phyloP scores from a whole-genome alignment of 768 basidiomycete genomes.

The Serendipita sp. region DNA sequence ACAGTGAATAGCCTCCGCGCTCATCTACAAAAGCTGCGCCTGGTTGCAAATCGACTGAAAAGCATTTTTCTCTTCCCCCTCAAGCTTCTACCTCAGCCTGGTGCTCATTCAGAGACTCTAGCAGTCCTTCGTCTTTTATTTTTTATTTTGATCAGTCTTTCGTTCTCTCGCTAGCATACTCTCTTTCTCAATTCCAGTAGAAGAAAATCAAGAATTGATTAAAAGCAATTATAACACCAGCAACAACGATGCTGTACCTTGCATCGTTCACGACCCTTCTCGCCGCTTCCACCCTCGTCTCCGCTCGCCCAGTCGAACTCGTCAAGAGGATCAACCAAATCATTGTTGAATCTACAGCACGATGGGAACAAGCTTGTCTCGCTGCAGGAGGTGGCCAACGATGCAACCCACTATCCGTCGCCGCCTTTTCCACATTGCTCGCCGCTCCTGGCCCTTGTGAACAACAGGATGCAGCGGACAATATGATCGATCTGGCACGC shows the following conservation, averaged over 20 bases:
- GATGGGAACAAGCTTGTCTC: conserved; percentile 33
- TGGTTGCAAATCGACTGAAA: neutral
- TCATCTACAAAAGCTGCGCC: neutral
- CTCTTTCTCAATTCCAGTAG: too few species aligned
- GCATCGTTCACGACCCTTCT: neutral
- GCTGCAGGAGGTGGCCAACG: conserved; percentile 38
- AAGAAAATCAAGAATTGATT: too few species aligned
- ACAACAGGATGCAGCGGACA: conserved; percentile 34
- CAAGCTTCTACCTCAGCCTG: neutral
- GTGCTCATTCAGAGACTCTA: neutral
- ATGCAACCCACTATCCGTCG: conserved; percentile 42
- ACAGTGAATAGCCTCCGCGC: neutral
- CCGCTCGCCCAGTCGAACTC: conserved; percentile 20
- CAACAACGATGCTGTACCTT: neutral
- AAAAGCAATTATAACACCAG: too few species aligned
- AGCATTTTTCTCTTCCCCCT: neutral
- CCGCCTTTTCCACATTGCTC: conserved; percentile 43
- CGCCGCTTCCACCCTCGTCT: conserved; percentile 18
- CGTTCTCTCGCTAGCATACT: neutral
- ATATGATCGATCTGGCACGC: conserved; percentile 35
- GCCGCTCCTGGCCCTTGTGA: conserved; percentile 32
- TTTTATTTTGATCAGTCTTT: neutral
- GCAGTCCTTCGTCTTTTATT: neutral
- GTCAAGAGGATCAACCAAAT: conserved; percentile 34
- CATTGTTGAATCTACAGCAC: conserved; percentile 29